Evolutionary conservation across 192 early-diverging fungal species (phyloP).

Genomic region (Backusella psychrophila): DNA sequence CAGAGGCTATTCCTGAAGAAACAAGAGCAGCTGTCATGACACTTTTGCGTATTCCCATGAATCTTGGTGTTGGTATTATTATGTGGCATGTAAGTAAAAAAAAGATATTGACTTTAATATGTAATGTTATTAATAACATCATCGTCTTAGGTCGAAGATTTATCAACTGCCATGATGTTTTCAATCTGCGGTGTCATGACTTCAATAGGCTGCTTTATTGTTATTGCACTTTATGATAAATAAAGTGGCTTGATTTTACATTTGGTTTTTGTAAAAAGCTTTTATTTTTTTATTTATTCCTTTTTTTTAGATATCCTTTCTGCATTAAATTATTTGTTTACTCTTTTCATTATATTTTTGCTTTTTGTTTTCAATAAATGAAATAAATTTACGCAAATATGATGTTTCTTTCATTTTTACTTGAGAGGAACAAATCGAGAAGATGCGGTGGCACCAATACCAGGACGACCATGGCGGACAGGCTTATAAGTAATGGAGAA

Average conservation of each 20-base stretch:
- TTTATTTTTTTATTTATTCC: background rate
- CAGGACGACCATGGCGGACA: conserved; percentile 98
- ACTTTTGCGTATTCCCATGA: conserved; percentile 63
- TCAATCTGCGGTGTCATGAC: conserved; percentile 50
- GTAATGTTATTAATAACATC: background rate
- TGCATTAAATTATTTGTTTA: background rate
- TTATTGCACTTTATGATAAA: conserved; percentile 6
- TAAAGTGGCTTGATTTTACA: background rate
- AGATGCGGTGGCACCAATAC: conserved; percentile 98
- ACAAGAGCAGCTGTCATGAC: conserved; percentile 57
- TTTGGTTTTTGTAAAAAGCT: background rate
- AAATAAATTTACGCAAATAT: background rate
- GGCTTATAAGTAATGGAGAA: conserved; percentile 92
- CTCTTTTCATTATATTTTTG: background rate
- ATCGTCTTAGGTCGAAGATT: conserved; percentile 25
- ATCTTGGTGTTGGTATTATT: conserved; percentile 49
- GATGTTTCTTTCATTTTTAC: conserved; percentile 37
- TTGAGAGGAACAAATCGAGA: conserved; percentile 91
- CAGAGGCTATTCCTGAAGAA: conserved; percentile 55
- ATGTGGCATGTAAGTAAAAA: conserved; percentile 41
- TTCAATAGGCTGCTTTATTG: conserved; percentile 28
- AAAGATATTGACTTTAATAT: background rate
- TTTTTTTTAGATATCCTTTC: background rate
- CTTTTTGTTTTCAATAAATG: background rate
- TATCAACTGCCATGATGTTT: conserved; percentile 47